Evolutionary conservation across 1,284 basidiomycete species (phyloP).

Genomic region (Boletellus deceptivus): DNA sequence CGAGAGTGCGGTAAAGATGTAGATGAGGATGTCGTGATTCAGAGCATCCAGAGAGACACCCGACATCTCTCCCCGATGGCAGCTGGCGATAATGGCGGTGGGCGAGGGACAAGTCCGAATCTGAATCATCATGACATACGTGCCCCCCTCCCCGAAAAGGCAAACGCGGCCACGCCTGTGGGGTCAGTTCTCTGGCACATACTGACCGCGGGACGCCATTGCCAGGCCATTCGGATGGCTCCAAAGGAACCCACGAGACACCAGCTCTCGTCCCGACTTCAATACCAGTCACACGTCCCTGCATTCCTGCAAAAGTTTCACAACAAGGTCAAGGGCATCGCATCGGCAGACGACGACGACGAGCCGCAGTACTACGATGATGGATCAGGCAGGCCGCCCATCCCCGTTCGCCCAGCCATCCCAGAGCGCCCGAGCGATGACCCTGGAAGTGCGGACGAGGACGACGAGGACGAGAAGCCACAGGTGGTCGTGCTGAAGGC

Average conservation of each 20-base stretch:
- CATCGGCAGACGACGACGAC: slow-evolving; percentile 38
- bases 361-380: slow-evolving; percentile 47
- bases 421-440: slow-evolving; percentile 69
- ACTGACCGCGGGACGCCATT: no score
- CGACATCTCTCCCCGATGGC: not conserved
- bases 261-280: slow-evolving; percentile 62
- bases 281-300: slow-evolving; percentile 53
- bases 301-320: slow-evolving; percentile 61
- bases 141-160: slow-evolving; percentile 14
- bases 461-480: slow-evolving; percentile 76
- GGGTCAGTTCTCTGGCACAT: no score
- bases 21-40: slow-evolving; percentile 51
- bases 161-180: slow-evolving; percentile 2
- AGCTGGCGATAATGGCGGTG: not conserved
- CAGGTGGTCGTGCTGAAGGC: slow-evolving; percentile 83
- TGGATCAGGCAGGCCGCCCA: slow-evolving; percentile 66
- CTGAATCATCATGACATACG: not conserved
- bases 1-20: slow-evolving; percentile 44
- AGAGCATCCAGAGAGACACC: slow-evolving; percentile 19
- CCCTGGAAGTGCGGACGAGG: slow-evolving; percentile 72
- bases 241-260: slow-evolving; percentile 65
- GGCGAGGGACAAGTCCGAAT: not conserved
- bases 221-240: slow-evolving; percentile 38
- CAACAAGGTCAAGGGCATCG: slow-evolving; percentile 52
- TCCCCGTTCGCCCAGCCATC: slow-evolving; percentile 71